Evolutionary conservation across 2,329 filamentous ascomycete genomes (phyloP), one percentile per base, ranked within the genome.

Genomic region (Fusarium annulatum): DNA sequence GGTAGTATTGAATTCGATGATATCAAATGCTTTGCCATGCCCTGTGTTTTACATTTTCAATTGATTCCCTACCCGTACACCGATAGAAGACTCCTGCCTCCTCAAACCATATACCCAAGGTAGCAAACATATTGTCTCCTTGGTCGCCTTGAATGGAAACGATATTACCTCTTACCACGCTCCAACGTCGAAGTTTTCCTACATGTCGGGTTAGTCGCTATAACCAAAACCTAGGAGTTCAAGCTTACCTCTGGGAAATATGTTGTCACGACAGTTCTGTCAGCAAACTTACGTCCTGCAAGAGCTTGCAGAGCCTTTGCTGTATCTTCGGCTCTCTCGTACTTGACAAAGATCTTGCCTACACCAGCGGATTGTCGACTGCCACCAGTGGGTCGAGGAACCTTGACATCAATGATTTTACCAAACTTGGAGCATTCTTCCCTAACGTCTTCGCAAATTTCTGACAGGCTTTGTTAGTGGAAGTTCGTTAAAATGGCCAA

Each of bases 311-410:
- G 86, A 12, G 96, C 97, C 79, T 94, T 95, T 71, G 93, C 92
- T 26, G 96, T 94, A 14, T 92, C 90, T 57, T 95, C 94, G 5
- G 89, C 85, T 7, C 87, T 89, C 73, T 96, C 94, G 80, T 94
- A 99, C 82, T 98, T 98, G 85, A 99, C 92, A 81, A 92, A 99
- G 76, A 99, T 98, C 88, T 98, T 99, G 81, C 96, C 96, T 28
- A 99, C 95, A 52, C 96, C 96, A 36, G 94, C 90, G 28, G 92
- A 94, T 80, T 96, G 93, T 77, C 95, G 91, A 81, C 91, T 94
- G 55, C 94, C 94, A 76, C 94, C 93, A 28, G 90, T 91, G 4
- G 96, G 96, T 67, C 96, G 90, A 9, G 96, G 96, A 66, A 99
- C 92, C 86, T 99, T 99, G 83, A 98, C 86, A n/a, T 95, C 93